A percentile compares a stretch with the other conserved stretches of the same genome.
Conservation (phyloP, 2,329 filamentous ascomycete genomes). For the Dactylellina parvicollis region DNA sequence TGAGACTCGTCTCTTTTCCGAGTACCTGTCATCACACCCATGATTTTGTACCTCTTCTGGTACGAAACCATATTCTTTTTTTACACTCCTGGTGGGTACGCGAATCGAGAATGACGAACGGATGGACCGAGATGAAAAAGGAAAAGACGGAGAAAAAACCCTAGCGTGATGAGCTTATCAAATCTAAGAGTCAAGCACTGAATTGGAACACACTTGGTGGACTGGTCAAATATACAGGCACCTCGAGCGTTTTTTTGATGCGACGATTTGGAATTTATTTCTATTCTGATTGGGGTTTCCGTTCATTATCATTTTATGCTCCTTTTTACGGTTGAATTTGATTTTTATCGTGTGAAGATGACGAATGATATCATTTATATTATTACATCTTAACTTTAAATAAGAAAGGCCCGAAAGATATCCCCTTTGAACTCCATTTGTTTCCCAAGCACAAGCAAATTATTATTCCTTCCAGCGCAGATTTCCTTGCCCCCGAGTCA, state of each 20-base stretch:
- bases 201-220: constrained; percentile 61
- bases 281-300: constrained; percentile 45
- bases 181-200: constrained; percentile 99
- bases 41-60: background rate
- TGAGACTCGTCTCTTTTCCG: constrained; percentile 65
- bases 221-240: constrained; percentile 55
- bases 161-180: constrained; percentile 83
- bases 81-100: constrained; percentile 62
- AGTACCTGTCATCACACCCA: constrained; percentile 60
- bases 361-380: background rate
- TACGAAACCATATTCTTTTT: constrained; percentile 9
- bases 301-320: background rate
- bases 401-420: background rate
- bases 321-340: background rate
- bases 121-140: background rate
- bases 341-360: background rate
- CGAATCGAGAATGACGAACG: background rate
- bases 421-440: background rate
- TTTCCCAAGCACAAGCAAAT: background rate
- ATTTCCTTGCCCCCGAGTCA: too few species aligned
- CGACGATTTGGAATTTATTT: constrained; percentile 40
- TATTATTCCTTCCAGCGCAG: too few species aligned
- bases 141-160: too few species aligned
- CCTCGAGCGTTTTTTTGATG: constrained; percentile 47
- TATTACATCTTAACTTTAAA: background rate